Base-by-base conservation (phyloP, 371 early-diverging fungal species). In the Parasitella parasitica region DNA sequence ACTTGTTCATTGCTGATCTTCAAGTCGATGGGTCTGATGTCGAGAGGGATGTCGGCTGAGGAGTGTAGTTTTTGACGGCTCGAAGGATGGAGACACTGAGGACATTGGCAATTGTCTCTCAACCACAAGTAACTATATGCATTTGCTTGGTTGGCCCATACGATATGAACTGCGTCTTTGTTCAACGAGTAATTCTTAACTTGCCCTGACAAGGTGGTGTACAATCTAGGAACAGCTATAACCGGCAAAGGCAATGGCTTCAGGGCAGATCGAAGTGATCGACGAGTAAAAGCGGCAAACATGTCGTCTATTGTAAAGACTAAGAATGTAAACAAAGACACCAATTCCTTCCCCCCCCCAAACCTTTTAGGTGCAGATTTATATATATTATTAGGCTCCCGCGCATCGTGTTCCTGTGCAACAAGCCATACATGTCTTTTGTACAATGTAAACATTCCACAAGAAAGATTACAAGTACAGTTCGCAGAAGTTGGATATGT, bases 51-150 rank as follows among this genome's bases (percentile, higher is more conserved):
- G 54, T 93, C 86, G n/a, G 85, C 90, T 4, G 86, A 87, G 0
- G 92, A 89, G 71, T 91, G 90, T 28, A 91, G 75, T 71, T 94
- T 95, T 70, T 94, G 95, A 13, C 84, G 77, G 52, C 80, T 92
- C 24, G 80, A 70, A 4, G 92, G 89, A 64, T 93, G 92, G 16
- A 92, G 67, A 61, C 92, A 93, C 6, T 63, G 62, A 7, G 84
- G 74, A 66, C 93, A 94, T 22, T 71, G 89, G 62, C 94, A 94
- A 66, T 91, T 88, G 72, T 94, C 95, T 27, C 92, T 84, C 11
- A 94, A 82, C 94, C 94, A 94, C 11, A 85, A 55, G 65, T 82
- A 78, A 65, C 86, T 81, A 69, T 85, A 89, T 12, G 64, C 57
- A 38, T 66, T 61, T 24, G 57, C 53, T 9, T 39, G 39, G 4